Evolutionary conservation across 208 protist species (phyloP).

Genomic region (Leishmania major): DNA sequence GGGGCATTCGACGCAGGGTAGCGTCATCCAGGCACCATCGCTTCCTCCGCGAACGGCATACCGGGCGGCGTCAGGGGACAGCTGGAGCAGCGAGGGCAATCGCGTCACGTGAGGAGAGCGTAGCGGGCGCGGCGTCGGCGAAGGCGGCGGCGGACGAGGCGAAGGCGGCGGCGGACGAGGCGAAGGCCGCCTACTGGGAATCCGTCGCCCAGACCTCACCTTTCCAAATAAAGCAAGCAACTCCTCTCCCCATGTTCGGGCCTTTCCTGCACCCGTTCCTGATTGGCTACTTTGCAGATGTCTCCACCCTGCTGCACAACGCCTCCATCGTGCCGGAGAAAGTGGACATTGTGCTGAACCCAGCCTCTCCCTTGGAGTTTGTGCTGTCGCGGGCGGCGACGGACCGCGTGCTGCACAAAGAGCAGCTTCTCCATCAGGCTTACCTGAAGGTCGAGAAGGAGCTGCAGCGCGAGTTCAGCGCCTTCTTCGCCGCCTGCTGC

Average conservation of each 20-base stretch:
- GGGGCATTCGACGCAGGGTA: neutral
- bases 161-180: slow-evolving; percentile 7
- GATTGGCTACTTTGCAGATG: slow-evolving; percentile 88
- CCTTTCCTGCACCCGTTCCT: slow-evolving; percentile 68
- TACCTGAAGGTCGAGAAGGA: slow-evolving; percentile 79
- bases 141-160: slow-evolving; percentile 2
- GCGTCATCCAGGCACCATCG: neutral
- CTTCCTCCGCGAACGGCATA: neutral
- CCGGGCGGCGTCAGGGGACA: neutral
- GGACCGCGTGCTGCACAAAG: slow-evolving; percentile 71
- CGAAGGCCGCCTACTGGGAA: slow-evolving; percentile 37
- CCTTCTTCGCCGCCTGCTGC: slow-evolving; percentile 65
- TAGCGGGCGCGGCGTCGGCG: neutral
- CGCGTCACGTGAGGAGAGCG: neutral
- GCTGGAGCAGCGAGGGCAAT: slow-evolving; percentile 5
- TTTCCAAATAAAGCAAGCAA: slow-evolving; percentile 66
- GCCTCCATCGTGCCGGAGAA: slow-evolving; percentile 82
- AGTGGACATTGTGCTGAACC: slow-evolving; percentile 89
- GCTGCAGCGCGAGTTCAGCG: slow-evolving; percentile 78
- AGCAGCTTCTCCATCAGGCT: slow-evolving; percentile 65
- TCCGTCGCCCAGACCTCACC: slow-evolving; percentile 48
- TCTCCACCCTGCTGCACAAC: slow-evolving; percentile 89
- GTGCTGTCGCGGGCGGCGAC: slow-evolving; percentile 85
- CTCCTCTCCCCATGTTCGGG: slow-evolving; percentile 78
- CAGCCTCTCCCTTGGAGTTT: slow-evolving; percentile 81